Evolutionary conservation across 2,329 filamentous ascomycete genomes (phyloP).

Genomic region (Apiospora koreana): DNA sequence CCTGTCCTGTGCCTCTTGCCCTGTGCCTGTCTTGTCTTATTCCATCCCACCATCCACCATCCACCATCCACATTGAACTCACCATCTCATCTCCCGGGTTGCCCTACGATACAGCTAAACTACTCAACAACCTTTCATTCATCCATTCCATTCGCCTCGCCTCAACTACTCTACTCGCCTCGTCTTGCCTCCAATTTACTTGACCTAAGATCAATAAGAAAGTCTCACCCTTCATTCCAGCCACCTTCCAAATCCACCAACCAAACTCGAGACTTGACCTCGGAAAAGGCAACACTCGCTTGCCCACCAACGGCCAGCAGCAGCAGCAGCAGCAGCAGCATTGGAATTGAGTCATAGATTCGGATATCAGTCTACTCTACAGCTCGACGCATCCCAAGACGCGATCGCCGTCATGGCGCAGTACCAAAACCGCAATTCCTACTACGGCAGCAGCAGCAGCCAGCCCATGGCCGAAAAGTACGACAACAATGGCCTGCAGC

Average conservation of each 20-base stretch:
- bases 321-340: too few species aligned
- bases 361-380: neutral
- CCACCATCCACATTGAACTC: too few species aligned
- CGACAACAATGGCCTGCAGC: conserved; percentile 41
- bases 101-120: conserved; percentile 1
- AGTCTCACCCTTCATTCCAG: conserved; percentile 29
- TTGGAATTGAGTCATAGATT: neutral
- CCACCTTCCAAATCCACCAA: neutral
- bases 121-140: conserved; percentile 4
- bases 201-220: conserved; percentile 1
- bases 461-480: conserved; percentile 37
- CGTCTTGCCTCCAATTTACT: conserved; percentile 17
- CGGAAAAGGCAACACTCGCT: neutral
- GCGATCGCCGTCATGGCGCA: conserved; percentile 46
- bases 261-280: neutral
- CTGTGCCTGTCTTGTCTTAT: neutral
- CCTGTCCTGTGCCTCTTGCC: neutral
- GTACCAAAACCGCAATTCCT: conserved; percentile 54
- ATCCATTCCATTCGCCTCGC: conserved; percentile 16
- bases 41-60: neutral
- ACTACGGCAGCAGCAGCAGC: conserved; percentile 39
- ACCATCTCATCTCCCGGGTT: neutral
- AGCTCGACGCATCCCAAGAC: neutral
- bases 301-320: neutral
- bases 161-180: conserved; percentile 15